Evolutionary conservation across 257 asterid genomes (phyloP).

Genomic region (Solanum peruvianum): DNA sequence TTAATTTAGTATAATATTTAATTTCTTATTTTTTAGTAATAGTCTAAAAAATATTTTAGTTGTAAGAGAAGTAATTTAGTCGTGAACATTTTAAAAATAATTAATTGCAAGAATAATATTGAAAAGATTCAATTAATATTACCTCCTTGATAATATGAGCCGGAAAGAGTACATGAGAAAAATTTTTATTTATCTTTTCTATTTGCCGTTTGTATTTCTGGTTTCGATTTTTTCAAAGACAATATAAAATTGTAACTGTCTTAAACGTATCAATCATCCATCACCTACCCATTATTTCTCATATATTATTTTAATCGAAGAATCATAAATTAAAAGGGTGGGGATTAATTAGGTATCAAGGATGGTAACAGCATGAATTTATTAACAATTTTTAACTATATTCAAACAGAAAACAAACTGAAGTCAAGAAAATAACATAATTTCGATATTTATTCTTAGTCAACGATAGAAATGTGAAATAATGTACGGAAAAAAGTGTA

Average conservation of each 20-base stretch:
- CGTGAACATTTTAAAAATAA: no score
- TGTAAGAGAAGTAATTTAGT: background rate
- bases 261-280: background rate
- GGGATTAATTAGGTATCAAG: background rate
- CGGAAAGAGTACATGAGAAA: no score
- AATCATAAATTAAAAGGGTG: background rate
- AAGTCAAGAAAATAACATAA: background rate
- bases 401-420: background rate
- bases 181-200: background rate
- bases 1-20: background rate
- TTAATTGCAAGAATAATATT: no score
- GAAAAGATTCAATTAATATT: no score
- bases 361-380: background rate
- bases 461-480: background rate
- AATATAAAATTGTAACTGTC: background rate
- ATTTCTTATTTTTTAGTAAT: background rate
- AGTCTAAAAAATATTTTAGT: background rate
- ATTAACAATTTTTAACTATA: background rate
- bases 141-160: no score
- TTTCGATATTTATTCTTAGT: background rate
- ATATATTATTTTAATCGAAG: background rate
- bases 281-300: background rate
- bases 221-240: background rate
- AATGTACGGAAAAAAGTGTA: background rate
- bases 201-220: background rate